Evolutionary conservation across 495 filamentous ascomycete genomes (phyloP).

Genomic region (Geopyxis carbonaria): DNA sequence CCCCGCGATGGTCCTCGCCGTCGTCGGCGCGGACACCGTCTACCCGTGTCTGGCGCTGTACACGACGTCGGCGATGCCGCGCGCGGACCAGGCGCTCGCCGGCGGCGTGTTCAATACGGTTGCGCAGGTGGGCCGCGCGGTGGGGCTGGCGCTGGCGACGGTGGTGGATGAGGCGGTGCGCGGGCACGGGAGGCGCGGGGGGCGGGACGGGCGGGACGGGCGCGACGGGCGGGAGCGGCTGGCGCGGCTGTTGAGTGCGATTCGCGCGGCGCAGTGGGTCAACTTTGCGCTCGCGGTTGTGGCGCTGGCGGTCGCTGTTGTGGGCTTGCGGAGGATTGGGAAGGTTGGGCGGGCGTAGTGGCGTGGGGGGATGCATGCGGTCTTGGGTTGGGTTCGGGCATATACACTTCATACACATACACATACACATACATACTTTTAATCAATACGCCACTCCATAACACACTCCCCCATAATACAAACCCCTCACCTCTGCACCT

Average conservation of each 20-base stretch:
- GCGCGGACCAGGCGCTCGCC: conserved; percentile 43
- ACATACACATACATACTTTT: too few relatives aligned
- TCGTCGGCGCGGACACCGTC: conserved; percentile 41
- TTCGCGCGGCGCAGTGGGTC: conserved; percentile 40
- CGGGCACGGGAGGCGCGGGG: conserved; percentile 33
- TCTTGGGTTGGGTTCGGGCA: too few relatives aligned
- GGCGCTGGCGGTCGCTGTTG: neutral
- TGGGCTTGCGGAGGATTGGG: conserved; percentile 18
- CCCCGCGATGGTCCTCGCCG: conserved; percentile 39
- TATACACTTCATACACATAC: too few relatives aligned
- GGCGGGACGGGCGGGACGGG: conserved; percentile 3
- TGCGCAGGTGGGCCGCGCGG: conserved; percentile 38
- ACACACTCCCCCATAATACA: too few relatives aligned
- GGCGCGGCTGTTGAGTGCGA: conserved; percentile 32
- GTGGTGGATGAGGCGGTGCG: conserved; percentile 39
- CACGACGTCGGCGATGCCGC: conserved; percentile 38
- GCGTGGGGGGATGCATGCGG: too few relatives aligned
- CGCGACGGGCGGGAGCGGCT: conserved; percentile 29
- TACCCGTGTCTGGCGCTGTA: conserved; percentile 44
- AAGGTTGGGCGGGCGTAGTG: conserved; percentile 19
- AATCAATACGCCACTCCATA: too few relatives aligned
- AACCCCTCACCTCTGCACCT: too few relatives aligned
- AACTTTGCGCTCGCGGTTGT: conserved; percentile 28
- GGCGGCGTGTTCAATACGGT: conserved; percentile 45
- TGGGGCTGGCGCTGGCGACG: conserved; percentile 41